Evolutionary conservation across 2,329 filamentous ascomycete species (phyloP).

Genomic region (Chlorencoelia australis): DNA sequence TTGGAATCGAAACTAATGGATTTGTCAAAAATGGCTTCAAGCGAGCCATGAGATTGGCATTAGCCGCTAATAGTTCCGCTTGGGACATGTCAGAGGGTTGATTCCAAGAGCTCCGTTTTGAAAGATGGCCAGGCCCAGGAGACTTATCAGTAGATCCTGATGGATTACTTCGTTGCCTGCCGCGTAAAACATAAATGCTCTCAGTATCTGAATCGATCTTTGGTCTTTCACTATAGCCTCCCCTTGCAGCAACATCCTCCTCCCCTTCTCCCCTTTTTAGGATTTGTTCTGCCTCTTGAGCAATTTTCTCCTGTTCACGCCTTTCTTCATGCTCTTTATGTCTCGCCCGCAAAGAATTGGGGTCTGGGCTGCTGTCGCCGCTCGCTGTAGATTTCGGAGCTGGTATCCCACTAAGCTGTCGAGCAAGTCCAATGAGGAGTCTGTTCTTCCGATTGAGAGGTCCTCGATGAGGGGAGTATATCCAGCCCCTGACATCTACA

Average conservation of each 20-base stretch:
- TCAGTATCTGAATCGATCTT: slow-evolving; percentile 33
- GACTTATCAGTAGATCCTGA: slow-evolving; percentile 20
- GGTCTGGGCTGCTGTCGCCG: slow-evolving; percentile 23
- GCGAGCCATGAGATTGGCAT: slow-evolving; percentile 78
- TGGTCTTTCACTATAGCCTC: slow-evolving; percentile 63
- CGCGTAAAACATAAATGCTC: slow-evolving; percentile 19
- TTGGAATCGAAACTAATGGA: slow-evolving; percentile 63
- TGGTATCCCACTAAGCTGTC: slow-evolving; percentile 79
- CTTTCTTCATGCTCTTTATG: slow-evolving; percentile 38
- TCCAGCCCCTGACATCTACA: slow-evolving; percentile 91
- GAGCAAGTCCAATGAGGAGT: slow-evolving; percentile 74
- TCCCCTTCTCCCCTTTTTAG: slow-evolving; percentile 62
- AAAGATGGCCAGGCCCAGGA: slow-evolving; percentile 28
- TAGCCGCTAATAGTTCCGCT: slow-evolving; percentile 68
- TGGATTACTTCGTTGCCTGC: slow-evolving; percentile 10
- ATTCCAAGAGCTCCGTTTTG: slow-evolving; percentile 34
- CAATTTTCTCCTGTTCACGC: slow-evolving; percentile 55
- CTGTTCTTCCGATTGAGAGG: slow-evolving; percentile 82
- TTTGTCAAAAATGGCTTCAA: slow-evolving; percentile 84
- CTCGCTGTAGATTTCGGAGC: slow-evolving; percentile 27
- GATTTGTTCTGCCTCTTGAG: slow-evolving; percentile 67
- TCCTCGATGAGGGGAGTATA: slow-evolving; percentile 77
- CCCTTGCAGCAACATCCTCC: slow-evolving; percentile 57
- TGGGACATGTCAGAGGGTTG: slow-evolving; percentile 53
- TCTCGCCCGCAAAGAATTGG: slow-evolving; percentile 18